These are phyloP conservation scores for Tulasnella sp. DNA, from an alignment of 768 basidiomycete species.

Conservation along the genomic window DNA sequence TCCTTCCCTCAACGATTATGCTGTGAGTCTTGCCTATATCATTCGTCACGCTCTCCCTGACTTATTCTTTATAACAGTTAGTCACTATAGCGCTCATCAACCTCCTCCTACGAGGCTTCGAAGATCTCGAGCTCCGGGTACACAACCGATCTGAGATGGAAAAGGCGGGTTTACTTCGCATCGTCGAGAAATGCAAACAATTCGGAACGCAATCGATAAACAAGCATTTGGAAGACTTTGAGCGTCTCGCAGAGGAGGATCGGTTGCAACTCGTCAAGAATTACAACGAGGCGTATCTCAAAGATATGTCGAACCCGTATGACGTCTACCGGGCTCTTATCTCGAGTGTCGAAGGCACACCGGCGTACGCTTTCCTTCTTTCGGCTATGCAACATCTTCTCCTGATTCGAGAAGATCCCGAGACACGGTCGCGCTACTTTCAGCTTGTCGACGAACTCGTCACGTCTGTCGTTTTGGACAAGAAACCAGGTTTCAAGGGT, in stretches of 20 bases:
- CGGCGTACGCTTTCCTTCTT: constrained; percentile 72
- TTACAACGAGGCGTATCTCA: constrained; percentile 61
- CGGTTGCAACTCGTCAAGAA: constrained; percentile 58
- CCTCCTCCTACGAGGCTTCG: constrained; percentile 47
- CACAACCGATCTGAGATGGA: constrained; percentile 88
- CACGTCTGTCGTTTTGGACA: constrained; percentile 83
- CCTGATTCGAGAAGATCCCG: constrained; percentile 79
- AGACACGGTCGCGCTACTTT: constrained; percentile 73
- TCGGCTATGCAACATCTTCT: constrained; percentile 92
- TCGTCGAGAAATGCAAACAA: constrained; percentile 53
- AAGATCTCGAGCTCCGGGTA: constrained; percentile 72
- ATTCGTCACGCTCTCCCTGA: background rate
- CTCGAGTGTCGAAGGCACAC: constrained; percentile 61
- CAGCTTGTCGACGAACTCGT: constrained; percentile 83
- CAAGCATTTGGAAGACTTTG: constrained; percentile 49
- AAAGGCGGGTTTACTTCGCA: constrained; percentile 61
- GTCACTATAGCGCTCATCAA: constrained; percentile 60
- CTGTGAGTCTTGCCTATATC: constrained; percentile 40
- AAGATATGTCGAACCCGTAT: constrained; percentile 63
- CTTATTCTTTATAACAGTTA: constrained; percentile 35
- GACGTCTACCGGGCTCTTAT: constrained; percentile 80
- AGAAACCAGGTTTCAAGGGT: constrained; percentile 49
- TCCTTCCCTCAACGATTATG: constrained; percentile 68
- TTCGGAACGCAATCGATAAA: constrained; percentile 57
- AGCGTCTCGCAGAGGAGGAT: constrained; percentile 56